Conservation (phyloP, 2,329 filamentous ascomycete genomes). For the Acephala macrosclerotiorum region DNA sequence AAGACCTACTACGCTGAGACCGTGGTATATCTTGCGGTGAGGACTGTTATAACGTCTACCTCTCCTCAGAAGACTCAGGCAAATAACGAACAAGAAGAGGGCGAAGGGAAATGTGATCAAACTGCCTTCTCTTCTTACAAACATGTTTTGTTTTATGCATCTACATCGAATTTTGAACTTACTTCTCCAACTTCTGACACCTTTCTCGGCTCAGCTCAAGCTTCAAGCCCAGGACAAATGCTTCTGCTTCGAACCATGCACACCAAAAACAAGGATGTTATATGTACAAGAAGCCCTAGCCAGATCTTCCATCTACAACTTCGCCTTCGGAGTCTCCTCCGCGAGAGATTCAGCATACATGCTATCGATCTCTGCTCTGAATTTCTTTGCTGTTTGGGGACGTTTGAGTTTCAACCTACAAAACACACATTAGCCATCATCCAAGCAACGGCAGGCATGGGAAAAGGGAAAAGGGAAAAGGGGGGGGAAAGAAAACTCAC, state of each 20-base stretch:
- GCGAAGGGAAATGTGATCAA: no score
- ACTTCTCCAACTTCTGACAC: background rate
- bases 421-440: constrained; percentile 31
- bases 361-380: constrained; percentile 40
- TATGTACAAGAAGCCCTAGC: background rate
- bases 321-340: constrained; percentile 49
- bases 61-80: no score
- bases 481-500: constrained; percentile 60
- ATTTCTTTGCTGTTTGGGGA: constrained; percentile 67
- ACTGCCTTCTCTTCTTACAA: background rate
- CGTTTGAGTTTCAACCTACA: constrained; percentile 74
- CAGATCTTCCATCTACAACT: constrained; percentile 52
- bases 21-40: no score
- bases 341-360: constrained; percentile 45
- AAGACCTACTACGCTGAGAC: no score
- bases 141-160: background rate
- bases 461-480: constrained; percentile 1
- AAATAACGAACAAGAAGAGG: no score
- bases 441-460: background rate
- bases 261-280: background rate
- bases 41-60: no score
- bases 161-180: no score
- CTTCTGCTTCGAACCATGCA: constrained; percentile 2
- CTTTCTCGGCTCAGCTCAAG: background rate
- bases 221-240: background rate